Percentiles rank a stretch among this genome's conserved stretches.
Evolutionary conservation across 176 grass and related monocot species (phyloP).

Genomic region (Avena atlantica): DNA sequence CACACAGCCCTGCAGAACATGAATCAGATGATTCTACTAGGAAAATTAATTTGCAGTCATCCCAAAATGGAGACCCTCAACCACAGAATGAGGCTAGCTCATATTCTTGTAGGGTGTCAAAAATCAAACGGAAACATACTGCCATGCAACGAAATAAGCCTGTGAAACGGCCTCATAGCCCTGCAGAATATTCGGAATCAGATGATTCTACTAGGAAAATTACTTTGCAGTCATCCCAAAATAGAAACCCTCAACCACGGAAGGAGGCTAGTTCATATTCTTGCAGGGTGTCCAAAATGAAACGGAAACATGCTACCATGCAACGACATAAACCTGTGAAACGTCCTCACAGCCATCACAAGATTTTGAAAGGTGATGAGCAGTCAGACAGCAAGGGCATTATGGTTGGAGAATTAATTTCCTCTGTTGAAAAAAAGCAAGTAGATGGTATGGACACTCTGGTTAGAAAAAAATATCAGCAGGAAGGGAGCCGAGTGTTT

Average conservation of each 20-base stretch:
- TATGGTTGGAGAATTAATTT: constrained; percentile 40
- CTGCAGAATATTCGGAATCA: constrained; percentile 40
- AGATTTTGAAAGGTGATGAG: constrained; percentile 39
- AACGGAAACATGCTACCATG: constrained; percentile 54
- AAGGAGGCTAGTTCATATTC: constrained; percentile 41
- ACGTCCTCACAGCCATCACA: constrained; percentile 42
- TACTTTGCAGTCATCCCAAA: constrained; percentile 45
- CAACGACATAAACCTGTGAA: constrained; percentile 54
- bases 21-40: constrained; percentile 43
- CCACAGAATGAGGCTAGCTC: constrained; percentile 28
- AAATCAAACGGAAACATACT: constrained; percentile 57
- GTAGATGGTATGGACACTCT: constrained; percentile 29
- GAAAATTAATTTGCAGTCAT: constrained; percentile 49
- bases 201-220: constrained; percentile 43
- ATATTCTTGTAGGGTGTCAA: constrained; percentile 47
- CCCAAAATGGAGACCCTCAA: constrained; percentile 38
- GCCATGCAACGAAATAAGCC: constrained; percentile 52
- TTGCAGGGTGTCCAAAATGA: constrained; percentile 47
- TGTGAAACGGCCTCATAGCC: constrained; percentile 36
- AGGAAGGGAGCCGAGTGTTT: constrained; percentile 46
- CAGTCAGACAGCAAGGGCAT: constrained; percentile 36
- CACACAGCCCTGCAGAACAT: constrained; percentile 15
- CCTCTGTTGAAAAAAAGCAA: constrained; percentile 42
- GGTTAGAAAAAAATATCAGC: constrained; percentile 32
- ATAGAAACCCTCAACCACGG: constrained; percentile 34